A percentile compares a stretch with the other conserved stretches of the same genome.
These are phyloP conservation scores for Paramecium biaurelia DNA, from an alignment of 73 alveolate species.

Conservation along the genomic window DNA sequence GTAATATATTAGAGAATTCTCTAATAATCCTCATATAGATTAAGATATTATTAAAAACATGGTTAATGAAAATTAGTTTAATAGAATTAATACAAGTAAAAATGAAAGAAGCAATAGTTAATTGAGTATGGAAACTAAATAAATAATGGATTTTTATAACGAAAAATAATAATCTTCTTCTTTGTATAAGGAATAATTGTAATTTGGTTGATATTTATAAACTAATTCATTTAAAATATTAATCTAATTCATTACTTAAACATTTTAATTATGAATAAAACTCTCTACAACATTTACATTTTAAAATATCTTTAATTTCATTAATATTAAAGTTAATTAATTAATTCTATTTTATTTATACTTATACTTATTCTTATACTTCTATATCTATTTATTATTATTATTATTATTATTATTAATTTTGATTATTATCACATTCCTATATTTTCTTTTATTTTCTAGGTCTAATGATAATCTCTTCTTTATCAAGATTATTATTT, in stretches of 20 bases:
- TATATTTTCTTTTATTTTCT: neutral
- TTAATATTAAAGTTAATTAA: neutral
- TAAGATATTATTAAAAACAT: neutral
- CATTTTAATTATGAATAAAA: neutral
- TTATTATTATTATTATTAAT: neutral
- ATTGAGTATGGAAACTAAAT: neutral
- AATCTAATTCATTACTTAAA: neutral
- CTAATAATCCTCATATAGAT: constrained; percentile 2
- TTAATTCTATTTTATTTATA: neutral
- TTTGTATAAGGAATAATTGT: neutral
- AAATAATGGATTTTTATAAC: neutral
- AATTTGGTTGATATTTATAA: neutral
- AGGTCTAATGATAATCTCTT: neutral
- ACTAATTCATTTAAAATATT: neutral
- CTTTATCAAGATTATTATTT: neutral
- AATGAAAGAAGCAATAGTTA: neutral
- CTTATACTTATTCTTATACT: neutral
- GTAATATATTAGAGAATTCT: neutral
- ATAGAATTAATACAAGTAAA: neutral
- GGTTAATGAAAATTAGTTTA: neutral
- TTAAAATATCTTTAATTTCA: neutral
- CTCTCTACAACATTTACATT: neutral
- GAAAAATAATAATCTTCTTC: neutral
- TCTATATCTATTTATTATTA: neutral
- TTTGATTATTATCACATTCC: neutral